Conservation (phyloP, 2,329 filamentous ascomycete species). For the Eurotiales sp. region DNA sequence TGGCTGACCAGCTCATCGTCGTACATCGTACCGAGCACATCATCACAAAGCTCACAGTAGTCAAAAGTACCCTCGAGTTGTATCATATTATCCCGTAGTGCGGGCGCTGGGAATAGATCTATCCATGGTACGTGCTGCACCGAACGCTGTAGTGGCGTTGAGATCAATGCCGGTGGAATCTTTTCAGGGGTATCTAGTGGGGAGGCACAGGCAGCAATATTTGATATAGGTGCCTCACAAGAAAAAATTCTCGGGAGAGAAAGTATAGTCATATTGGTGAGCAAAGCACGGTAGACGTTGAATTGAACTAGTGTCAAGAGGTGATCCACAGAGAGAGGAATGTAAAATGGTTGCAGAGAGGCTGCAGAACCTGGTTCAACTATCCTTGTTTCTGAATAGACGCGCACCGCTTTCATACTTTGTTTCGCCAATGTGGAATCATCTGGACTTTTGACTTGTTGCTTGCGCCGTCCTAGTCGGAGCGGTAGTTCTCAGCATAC, state of each 20-base stretch:
- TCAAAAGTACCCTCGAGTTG: conserved; percentile 17
- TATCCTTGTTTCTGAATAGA: not conserved
- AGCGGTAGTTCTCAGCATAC: not conserved
- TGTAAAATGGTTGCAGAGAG: conserved; percentile 1
- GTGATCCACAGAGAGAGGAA: conserved; percentile 14
- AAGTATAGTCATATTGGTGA: conserved; percentile 15
- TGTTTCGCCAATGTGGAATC: not conserved
- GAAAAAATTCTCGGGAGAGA: conserved; percentile 6
- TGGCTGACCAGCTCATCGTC: conserved; percentile 14
- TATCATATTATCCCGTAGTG: conserved; percentile 24
- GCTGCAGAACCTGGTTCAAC: not conserved
- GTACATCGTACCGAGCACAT: conserved; percentile 18
- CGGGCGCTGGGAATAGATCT: conserved; percentile 25
- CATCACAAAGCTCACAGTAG: conserved; percentile 22
- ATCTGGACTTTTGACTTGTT: not conserved
- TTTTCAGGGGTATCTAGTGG: not conserved
- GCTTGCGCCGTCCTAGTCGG: conserved; percentile 6
- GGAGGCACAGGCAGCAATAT: conserved; percentile 9
- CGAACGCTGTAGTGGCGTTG: conserved; percentile 17
- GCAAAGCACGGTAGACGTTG: conserved; percentile 16
- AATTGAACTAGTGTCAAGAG: conserved; percentile 15
- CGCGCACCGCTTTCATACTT: too few species aligned
- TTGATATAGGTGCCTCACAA: conserved; percentile 7
- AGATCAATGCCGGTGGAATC: conserved; percentile 1
- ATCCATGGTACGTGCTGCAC: conserved; percentile 27